A percentile compares a stretch with the other conserved stretches of the same genome.
phyloP scores from a whole-genome alignment of 495 filamentous ascomycete species.

The Xylaria venustula region DNA sequence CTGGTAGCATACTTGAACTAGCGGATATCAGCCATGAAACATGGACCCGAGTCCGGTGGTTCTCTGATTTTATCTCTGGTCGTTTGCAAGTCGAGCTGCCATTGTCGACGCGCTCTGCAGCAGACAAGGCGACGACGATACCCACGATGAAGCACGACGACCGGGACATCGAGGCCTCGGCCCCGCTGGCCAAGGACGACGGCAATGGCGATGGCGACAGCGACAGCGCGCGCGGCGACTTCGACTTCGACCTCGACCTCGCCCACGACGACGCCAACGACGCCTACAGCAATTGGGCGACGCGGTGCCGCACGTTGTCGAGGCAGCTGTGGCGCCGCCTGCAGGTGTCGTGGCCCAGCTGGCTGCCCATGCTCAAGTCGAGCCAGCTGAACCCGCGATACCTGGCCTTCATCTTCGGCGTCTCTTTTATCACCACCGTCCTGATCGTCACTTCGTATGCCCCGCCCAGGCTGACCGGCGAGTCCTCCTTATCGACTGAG shows the following conservation, averaged over 20 bases:
- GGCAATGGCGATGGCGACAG: conserved; percentile 16
- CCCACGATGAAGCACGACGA: conserved; percentile 24
- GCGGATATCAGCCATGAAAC: neutral
- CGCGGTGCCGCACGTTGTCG: conserved; percentile 4
- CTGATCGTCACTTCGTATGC: conserved; percentile 26
- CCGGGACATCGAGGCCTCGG: conserved; percentile 26
- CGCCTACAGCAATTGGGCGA: conserved; percentile 14
- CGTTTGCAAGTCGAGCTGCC: neutral
- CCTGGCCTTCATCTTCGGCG: conserved; percentile 14
- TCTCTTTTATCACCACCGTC: conserved; percentile 21
- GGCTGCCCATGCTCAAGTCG: conserved; percentile 24
- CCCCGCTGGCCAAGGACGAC: conserved; percentile 19
- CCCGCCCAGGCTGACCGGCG: conserved; percentile 18
- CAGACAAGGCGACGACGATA: neutral
- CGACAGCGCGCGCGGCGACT: conserved; percentile 18
- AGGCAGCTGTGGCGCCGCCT: conserved; percentile 23
- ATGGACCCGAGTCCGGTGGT: neutral
- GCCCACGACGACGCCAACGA: conserved; percentile 14
- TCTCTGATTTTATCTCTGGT: neutral
- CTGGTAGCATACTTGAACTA: no score
- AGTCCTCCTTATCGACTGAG: no score
- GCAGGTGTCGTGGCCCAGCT: conserved; percentile 21
- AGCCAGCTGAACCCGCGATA: conserved; percentile 25
- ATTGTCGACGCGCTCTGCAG: neutral
- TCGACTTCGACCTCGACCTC: conserved; percentile 25